Base-by-base conservation (phyloP, 257 asterid species). In the Ocimum tenuiflorum region DNA sequence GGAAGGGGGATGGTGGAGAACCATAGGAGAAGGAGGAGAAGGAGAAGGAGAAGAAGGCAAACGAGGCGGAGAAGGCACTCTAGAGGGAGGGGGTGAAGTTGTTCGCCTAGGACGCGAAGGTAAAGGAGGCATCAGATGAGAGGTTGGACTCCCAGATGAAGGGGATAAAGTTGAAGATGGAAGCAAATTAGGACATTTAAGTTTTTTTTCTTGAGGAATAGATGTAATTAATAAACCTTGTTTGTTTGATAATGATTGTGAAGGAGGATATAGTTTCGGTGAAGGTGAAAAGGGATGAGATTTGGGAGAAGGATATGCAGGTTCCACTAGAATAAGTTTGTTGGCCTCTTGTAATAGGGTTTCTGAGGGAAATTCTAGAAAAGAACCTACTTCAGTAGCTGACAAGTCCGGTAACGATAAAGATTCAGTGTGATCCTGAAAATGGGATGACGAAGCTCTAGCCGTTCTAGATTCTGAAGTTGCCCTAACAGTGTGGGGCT, bases 391-490 rank as follows among this genome's bases (percentile, higher is more conserved):
- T 65, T 64, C 66, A 29, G 73, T 49, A n/a, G 73, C 72, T 72
- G 82, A 70, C 22, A 63, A 55, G 51, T 73, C 83, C 33, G 74
- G 50, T 20, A 82, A 67, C 20, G 87, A 67, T 35, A 86, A 81
- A 70, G 74, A 75, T 71, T 83, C 69, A 47, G 62, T 65, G 55
- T 77, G 76, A 76, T 83, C 83, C 48, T 49, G 78, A 78, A 54
- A 68, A 51, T 75, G 80, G 18, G 71, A 72, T 63, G 68, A 77
- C 29, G 65, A 27, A 74, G 70, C 70, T 65, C 31, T 72, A 18
- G 75, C 65, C 51, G 71, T 51, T 65, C 70, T 65, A 61, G 71
- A 68, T 73, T 80, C 89, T 52, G 86, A 69, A 73, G 86, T 43
- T 70, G 76, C 63, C 76, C 70, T 75, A 75, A 71, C 85, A 60